Evolutionary conservation across 75 land plant species (phyloP).

Genomic region (Azolla pinnata): DNA sequence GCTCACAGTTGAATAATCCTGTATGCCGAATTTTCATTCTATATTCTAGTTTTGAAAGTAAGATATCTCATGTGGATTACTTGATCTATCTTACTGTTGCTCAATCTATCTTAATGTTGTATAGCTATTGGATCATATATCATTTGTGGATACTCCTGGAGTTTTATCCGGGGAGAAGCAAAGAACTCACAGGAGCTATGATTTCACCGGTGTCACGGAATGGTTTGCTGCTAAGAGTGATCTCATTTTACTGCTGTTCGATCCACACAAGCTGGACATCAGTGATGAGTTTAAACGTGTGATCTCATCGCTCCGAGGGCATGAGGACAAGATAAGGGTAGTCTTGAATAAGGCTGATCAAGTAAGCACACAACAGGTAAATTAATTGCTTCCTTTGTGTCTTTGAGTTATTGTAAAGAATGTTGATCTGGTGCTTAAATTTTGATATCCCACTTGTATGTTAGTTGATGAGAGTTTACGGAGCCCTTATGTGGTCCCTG

Average conservation of each 20-base stretch:
- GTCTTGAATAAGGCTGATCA: slow-evolving; percentile 27
- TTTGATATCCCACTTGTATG: neutral
- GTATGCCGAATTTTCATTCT: slow-evolving; percentile 4
- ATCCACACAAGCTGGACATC: slow-evolving; percentile 24
- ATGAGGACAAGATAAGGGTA: slow-evolving; percentile 25
- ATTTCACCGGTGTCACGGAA: slow-evolving; percentile 19
- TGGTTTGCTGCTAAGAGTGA: slow-evolving; percentile 26
- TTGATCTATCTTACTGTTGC: neutral
- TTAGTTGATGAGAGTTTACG: slow-evolving; percentile 26
- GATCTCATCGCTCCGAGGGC: slow-evolving; percentile 19
- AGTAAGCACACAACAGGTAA: slow-evolving; percentile 25
- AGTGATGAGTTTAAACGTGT: slow-evolving; percentile 28
- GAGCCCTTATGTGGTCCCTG: slow-evolving; percentile 16
- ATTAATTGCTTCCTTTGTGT: neutral
- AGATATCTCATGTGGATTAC: neutral
- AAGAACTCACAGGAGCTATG: slow-evolving; percentile 21
- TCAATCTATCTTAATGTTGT: neutral
- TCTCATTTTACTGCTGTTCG: slow-evolving; percentile 24
- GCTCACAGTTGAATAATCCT: slow-evolving; percentile 24
- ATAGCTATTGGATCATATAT: slow-evolving; percentile 21
- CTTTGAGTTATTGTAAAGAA: neutral
- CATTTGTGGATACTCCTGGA: slow-evolving; percentile 24
- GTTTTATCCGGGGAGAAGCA: slow-evolving; percentile 25
- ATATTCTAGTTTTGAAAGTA: neutral
- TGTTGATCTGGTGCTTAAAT: neutral